Conservation (phyloP, 805 yeast species). For the Wickerhamomyces strasburgensis region DNA sequence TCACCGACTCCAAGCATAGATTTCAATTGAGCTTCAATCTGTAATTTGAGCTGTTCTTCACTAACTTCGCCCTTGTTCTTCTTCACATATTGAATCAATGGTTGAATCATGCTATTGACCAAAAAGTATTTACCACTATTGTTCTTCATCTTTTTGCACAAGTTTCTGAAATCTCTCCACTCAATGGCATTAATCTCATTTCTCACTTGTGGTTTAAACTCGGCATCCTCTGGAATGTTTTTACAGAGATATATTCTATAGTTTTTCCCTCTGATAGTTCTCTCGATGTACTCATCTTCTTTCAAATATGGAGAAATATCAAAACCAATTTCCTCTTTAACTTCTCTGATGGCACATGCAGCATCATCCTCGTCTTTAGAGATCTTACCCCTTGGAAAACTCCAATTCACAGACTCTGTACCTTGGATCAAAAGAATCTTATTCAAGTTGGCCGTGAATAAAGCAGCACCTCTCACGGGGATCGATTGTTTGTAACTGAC, state of each 20-base stretch:
- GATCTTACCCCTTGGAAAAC: constrained; percentile 95
- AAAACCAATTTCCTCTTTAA: constrained; percentile 89
- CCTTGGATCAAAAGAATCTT: constrained; percentile 82
- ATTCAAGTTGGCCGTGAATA: constrained; percentile 64
- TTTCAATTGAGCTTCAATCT: constrained; percentile 65
- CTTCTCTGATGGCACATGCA: constrained; percentile 88
- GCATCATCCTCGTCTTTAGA: constrained; percentile 87
- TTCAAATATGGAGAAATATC: constrained; percentile 66
- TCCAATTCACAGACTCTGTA: constrained; percentile 78
- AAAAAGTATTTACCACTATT: constrained; percentile 31
- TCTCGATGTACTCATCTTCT: constrained; percentile 71
- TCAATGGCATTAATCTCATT: constrained; percentile 81
- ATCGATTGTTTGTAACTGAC: constrained; percentile 81
- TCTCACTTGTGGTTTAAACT: constrained; percentile 78
- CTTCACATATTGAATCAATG: constrained; percentile 46
- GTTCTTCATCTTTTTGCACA: constrained; percentile 27
- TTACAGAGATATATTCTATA: constrained; percentile 74
- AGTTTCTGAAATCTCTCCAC: constrained; percentile 62
- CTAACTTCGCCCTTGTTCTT: constrained; percentile 42
- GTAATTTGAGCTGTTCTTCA: constrained; percentile 55
- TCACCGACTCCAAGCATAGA: constrained; percentile 53
- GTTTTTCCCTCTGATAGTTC: constrained; percentile 78
- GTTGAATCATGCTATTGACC: constrained; percentile 37
- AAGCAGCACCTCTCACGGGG: constrained; percentile 95
- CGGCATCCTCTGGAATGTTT: constrained; percentile 70